A percentile compares a stretch with the other conserved stretches of the same genome.
Evolutionary conservation across 208 protist genomes (phyloP).

Genomic region (Tritrichomonas musculus): DNA sequence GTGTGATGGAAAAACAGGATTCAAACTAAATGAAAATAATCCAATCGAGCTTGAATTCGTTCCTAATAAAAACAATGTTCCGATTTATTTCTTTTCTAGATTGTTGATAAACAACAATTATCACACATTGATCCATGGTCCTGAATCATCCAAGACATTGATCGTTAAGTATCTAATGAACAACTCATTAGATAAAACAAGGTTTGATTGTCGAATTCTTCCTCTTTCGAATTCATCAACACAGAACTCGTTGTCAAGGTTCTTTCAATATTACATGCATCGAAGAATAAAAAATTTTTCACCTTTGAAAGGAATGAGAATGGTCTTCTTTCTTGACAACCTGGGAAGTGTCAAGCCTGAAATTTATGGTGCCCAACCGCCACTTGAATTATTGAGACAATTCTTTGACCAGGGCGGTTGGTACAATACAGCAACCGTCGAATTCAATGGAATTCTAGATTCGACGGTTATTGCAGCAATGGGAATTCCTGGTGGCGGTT

Average conservation of each 20-base stretch:
- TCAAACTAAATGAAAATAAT: not conserved
- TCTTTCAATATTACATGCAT: not conserved
- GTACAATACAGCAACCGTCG: slow-evolving; percentile 82
- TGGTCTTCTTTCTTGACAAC: slow-evolving; percentile 89
- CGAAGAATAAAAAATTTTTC: not conserved
- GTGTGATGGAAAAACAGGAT: not conserved
- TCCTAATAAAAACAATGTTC: not conserved
- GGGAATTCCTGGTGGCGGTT: slow-evolving; percentile 66
- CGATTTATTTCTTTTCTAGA: not conserved
- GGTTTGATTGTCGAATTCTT: slow-evolving; percentile 70
- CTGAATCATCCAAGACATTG: not conserved
- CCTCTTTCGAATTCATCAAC: slow-evolving; percentile 81
- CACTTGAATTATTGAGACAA: slow-evolving; percentile 90
- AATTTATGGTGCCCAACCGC: slow-evolving; percentile 84
- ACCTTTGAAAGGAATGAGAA: not conserved
- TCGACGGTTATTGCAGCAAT: slow-evolving; percentile 52
- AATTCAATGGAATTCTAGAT: slow-evolving; percentile 79
- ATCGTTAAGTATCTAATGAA: not conserved
- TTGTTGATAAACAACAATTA: not conserved
- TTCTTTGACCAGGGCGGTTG: slow-evolving; percentile 86
- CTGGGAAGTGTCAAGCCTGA: slow-evolving; percentile 90
- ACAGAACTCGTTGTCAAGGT: not conserved
- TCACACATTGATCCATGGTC: not conserved
- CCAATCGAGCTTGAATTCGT: not conserved
- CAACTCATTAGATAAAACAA: not conserved